Evolutionary conservation across 305 asterid genomes (phyloP).

Genomic region (Solanum chacoense): DNA sequence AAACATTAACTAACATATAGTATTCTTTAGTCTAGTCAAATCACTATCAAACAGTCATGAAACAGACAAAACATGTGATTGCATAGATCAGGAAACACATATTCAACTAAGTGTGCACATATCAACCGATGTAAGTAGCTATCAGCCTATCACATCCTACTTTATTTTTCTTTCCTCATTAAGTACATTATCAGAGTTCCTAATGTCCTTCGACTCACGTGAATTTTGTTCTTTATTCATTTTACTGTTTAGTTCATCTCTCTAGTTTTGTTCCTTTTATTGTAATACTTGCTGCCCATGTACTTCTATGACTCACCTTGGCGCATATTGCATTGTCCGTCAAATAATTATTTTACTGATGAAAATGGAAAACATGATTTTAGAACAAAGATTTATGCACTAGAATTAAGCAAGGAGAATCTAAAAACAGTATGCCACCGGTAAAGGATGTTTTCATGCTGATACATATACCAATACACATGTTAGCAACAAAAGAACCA

Average conservation of each 20-base stretch:
- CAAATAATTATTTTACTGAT: background rate
- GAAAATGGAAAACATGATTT: background rate
- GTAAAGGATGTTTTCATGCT: background rate
- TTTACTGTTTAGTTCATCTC: background rate
- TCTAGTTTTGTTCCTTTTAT: background rate
- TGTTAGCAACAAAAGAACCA: background rate
- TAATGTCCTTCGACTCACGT: background rate
- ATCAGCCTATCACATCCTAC: background rate
- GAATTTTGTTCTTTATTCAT: background rate
- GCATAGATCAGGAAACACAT: background rate
- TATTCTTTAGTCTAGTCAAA: constrained; percentile 4
- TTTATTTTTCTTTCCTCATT: background rate
- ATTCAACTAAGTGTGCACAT: background rate
- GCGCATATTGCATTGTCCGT: background rate
- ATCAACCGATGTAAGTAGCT: background rate
- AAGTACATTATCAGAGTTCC: background rate
- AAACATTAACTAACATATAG: background rate
- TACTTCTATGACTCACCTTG: background rate
- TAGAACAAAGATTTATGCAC: background rate
- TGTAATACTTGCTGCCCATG: background rate
- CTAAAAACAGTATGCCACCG: background rate
- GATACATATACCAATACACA: background rate
- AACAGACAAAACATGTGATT: background rate
- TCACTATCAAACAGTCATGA: background rate
- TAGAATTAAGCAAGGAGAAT: background rate